A percentile compares a stretch with the other conserved stretches of the same genome.
These are phyloP conservation scores for Boletus albobrunnescens DNA, from an alignment of 1,284 basidiomycete genomes.

Conservation along the genomic window DNA sequence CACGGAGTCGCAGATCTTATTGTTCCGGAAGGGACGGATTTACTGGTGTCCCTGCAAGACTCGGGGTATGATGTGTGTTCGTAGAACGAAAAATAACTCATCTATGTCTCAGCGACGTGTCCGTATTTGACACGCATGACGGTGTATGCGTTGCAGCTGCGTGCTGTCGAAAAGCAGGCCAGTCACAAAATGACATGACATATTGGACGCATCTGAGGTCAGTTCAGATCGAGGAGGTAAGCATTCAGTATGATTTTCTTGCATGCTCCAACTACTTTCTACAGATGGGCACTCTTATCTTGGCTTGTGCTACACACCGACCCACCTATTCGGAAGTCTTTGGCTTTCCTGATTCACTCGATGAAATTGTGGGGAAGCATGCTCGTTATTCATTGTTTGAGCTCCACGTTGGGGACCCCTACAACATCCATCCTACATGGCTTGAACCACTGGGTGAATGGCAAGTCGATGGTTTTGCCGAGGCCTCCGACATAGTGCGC, in stretches of 20 bases:
- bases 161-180: conserved; percentile 13
- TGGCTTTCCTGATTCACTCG: conserved; percentile 19
- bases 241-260: neutral
- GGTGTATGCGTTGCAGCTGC: conserved; percentile 40
- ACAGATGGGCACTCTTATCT: conserved; percentile 22
- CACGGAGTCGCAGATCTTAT: conserved; percentile 44
- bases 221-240: conserved; percentile 23
- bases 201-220: conserved; percentile 23
- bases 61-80: conserved; percentile 24
- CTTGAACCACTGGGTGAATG: conserved; percentile 54
- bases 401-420: conserved; percentile 36
- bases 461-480: conserved; percentile 46
- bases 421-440: conserved; percentile 35
- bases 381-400: conserved; percentile 45
- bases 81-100: conserved; percentile 6
- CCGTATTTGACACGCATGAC: conserved; percentile 41
- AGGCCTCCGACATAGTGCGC: conserved; percentile 43
- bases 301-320: conserved; percentile 26
- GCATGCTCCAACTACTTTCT: neutral
- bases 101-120: conserved; percentile 36
- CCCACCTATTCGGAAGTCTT: conserved; percentile 23
- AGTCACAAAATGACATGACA: conserved; percentile 4
- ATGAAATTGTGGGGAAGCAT: conserved; percentile 4
- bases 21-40: conserved; percentile 39
- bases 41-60: conserved; percentile 49